Percentiles rank a stretch among this genome's conserved stretches.
Evolutionary conservation across 805 yeast species (phyloP).

Genomic region (Yamadazyma takamatsuzukensis): DNA sequence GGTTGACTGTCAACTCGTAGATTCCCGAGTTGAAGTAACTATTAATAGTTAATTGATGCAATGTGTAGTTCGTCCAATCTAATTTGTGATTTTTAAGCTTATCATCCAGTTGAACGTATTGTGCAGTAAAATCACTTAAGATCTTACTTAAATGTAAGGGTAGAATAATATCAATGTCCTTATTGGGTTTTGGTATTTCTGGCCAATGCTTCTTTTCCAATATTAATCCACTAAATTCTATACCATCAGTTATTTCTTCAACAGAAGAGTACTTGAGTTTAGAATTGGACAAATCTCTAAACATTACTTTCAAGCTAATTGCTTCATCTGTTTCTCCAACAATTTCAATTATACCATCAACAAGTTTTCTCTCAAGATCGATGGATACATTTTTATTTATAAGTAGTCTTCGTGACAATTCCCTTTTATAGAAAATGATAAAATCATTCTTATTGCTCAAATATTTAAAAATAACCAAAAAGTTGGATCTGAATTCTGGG

Average conservation of each 20-base stretch:
- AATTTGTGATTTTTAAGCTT: constrained; percentile 23
- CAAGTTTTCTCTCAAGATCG: constrained; percentile 22
- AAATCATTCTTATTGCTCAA: constrained; percentile 33
- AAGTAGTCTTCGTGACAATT: constrained; percentile 35
- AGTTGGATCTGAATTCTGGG: constrained; percentile 16
- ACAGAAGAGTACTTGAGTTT: constrained; percentile 12
- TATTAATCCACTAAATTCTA: constrained; percentile 29
- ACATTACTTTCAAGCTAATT: constrained; percentile 27
- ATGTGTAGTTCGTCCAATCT: constrained; percentile 40
- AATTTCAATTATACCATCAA: constrained; percentile 19
- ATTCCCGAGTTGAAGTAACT: constrained; percentile 27
- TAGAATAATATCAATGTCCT: constrained; percentile 16
- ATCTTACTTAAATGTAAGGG: constrained; percentile 19
- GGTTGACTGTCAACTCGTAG: constrained; percentile 34
- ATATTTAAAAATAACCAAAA: constrained; percentile 27
- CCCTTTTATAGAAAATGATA: constrained; percentile 26
- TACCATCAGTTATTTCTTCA: not conserved
- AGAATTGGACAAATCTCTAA: constrained; percentile 27
- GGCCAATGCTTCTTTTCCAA: constrained; percentile 40
- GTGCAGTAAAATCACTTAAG: constrained; percentile 18
- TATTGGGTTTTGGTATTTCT: constrained; percentile 24
- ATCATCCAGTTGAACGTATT: constrained; percentile 18
- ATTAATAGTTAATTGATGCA: constrained; percentile 37
- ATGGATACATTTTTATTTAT: constrained; percentile 14
- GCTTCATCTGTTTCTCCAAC: constrained; percentile 29